Percentiles rank a stretch among this genome's conserved stretches.
These are phyloP conservation scores for Schizosaccharomyces cryophilus DNA, from an alignment of 805 yeast species.

Conservation along the genomic window DNA sequence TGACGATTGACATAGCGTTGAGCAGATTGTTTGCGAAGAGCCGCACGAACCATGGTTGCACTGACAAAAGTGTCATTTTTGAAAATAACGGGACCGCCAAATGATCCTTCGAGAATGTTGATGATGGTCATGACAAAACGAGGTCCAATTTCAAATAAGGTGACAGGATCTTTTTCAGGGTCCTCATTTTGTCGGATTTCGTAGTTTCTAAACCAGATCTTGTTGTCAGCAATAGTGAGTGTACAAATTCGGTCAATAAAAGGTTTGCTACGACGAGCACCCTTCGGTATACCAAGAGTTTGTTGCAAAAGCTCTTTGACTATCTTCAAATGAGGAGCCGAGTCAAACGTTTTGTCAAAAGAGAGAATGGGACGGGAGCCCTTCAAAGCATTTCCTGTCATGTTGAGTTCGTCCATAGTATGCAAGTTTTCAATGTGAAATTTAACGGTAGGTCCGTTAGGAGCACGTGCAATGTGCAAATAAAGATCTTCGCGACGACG, in stretches of 20 bases:
- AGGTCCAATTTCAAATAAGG: conserved; percentile 88
- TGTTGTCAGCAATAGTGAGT: conserved; percentile 73
- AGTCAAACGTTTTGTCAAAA: conserved; percentile 59
- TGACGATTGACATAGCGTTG: conserved; percentile 52
- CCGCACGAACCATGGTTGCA: conserved; percentile 87
- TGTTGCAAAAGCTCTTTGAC: conserved; percentile 67
- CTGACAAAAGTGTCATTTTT: conserved; percentile 92
- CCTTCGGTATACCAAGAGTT: conserved; percentile 84
- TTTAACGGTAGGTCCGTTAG: conserved; percentile 90
- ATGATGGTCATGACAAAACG: conserved; percentile 81
- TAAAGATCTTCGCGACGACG: conserved; percentile 90
- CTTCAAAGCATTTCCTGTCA: conserved; percentile 84
- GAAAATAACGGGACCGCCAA: conserved; percentile 91
- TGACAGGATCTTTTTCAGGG: conserved; percentile 22
- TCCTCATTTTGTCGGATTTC: conserved; percentile 55
- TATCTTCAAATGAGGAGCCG: conserved; percentile 39
- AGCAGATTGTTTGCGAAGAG: conserved; percentile 56
- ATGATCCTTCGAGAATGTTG: conserved; percentile 81
- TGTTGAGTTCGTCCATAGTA: conserved; percentile 83
- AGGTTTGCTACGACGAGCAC: conserved; percentile 78
- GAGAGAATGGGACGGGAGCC: conserved; percentile 88
- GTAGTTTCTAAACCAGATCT: conserved; percentile 85
- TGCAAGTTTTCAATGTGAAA: conserved; percentile 84
- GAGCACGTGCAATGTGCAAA: conserved; percentile 86
- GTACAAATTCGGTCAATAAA: conserved; percentile 88